Evolutionary conservation across 345 rosid genomes (phyloP), one percentile per base, ranked within the genome.

Genomic region (Eucalyptus viminalis): DNA sequence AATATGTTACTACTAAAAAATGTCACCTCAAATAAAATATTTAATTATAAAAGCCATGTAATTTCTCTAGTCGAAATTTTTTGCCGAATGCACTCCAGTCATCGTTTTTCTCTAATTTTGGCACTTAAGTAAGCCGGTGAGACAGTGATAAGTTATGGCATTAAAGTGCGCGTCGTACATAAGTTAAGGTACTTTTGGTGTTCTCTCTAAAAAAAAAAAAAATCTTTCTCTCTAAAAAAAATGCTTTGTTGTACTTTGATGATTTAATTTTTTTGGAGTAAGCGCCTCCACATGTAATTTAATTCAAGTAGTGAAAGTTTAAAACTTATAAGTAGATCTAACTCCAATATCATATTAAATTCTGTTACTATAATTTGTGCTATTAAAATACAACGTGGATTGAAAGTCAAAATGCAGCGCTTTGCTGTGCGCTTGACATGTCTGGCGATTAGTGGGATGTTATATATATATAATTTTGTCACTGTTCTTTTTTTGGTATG

Each of bases 11-110:
- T 49, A 6, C 0, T 49, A 49, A 49, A 49, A 49, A 49, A 49
- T 49, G 51, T 2, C 51, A 14, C 7, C 51, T 49, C 2, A 5
- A 0, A 49, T 14, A 49, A 49, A 49, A 49, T 5, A 5, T 49
- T 49, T 49, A 49, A 49, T 49, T 49, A 49, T 49, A 49, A 49
- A 49, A 49, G 7, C 6, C 51, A 49, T 1, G 3, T 49, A 14
- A 49, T 49, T 49, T 49, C 51, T 49, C 3, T 14, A 49, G 51
- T 49, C 0, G 1, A 6, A 49, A 14, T 49, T 49, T 49, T 49
- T 49, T 1, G 16, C 51, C 51, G 1, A 49, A 1, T 0, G 3
- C 17, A 49, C 51, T 14, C 14, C 5, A 1, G 16, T 49, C 3
- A 49, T 49, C 6, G 1, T 49, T 49, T 49, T 49, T 49, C 3